These are phyloP conservation scores for Paraphaeosphaeria minitans DNA, from an alignment of 2,329 filamentous ascomycete species.

Conservation along the genomic window DNA sequence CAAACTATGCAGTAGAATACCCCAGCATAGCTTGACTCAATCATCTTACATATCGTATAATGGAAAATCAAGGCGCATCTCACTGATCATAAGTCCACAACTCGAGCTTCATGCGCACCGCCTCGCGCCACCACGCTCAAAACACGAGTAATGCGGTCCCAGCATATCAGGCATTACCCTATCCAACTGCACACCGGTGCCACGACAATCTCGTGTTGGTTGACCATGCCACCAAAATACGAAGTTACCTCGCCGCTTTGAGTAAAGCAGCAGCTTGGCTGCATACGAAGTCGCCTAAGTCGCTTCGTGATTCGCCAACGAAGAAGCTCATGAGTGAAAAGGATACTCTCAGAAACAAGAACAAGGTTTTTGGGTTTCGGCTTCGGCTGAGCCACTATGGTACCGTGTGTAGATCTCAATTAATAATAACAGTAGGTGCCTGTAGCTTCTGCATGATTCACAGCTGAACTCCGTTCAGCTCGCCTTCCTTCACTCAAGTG, in stretches of 20 bases:
- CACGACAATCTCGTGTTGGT: constrained; percentile 26
- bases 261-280: constrained; percentile 18
- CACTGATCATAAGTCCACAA: constrained; percentile 9
- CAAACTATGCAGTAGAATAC: neutral
- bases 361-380: neutral
- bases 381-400: neutral
- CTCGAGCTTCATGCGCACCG: constrained; percentile 15
- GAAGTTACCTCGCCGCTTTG: constrained; percentile 10
- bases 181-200: constrained; percentile 20
- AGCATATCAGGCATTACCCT: constrained; percentile 24
- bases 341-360: neutral
- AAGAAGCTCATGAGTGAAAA: constrained; percentile 1
- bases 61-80: neutral
- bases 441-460: constrained; percentile 7
- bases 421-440: neutral
- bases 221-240: constrained; percentile 20
- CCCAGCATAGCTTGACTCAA: neutral
- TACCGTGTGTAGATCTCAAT: neutral
- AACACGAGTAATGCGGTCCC: constrained; percentile 21
- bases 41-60: neutral
- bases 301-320: constrained; percentile 18
- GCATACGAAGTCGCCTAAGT: constrained; percentile 2
- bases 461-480: constrained; percentile 9
- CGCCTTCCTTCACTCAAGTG: neutral
- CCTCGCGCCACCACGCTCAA: constrained; percentile 16